phyloP scores from a whole-genome alignment of 768 basidiomycete genomes.

The Lactarius quietus region DNA sequence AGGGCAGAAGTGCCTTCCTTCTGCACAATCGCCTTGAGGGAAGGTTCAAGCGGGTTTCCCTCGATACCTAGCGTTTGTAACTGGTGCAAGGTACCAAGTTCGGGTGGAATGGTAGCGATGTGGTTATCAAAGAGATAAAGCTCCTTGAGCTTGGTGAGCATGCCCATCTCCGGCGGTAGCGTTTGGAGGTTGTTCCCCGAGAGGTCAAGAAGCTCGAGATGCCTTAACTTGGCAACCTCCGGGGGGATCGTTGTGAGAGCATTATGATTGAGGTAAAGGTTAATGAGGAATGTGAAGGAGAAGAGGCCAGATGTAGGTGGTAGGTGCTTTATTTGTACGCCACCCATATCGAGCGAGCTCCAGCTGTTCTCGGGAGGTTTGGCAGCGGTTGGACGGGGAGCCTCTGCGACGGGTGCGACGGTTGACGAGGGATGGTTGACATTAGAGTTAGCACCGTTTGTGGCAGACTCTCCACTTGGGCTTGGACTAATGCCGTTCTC shows the following conservation, averaged over 20 bases:
- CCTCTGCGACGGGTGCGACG: conserved; percentile 66
- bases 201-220: conserved; percentile 86
- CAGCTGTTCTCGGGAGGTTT: conserved; percentile 76
- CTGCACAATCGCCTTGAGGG: conserved; percentile 76
- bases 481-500: conserved; percentile 24
- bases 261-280: conserved; percentile 97
- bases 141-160: conserved; percentile 87
- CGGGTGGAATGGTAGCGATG: conserved; percentile 76
- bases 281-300: conserved; percentile 88
- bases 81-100: conserved; percentile 88
- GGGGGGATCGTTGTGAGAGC: conserved; percentile 72
- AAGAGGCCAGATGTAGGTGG: conserved; percentile 73
- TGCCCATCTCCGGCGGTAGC: conserved; percentile 84
- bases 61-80: conserved; percentile 92
- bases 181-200: conserved; percentile 80
- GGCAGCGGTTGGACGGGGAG: conserved; percentile 57
- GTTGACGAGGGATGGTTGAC: conserved; percentile 72
- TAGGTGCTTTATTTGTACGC: conserved; percentile 88
- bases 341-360: conserved; percentile 95
- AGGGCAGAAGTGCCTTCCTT: conserved; percentile 92
- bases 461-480: conserved; percentile 35
- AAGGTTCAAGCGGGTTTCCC: conserved; percentile 88
- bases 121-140: conserved; percentile 95
- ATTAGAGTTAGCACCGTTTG: conserved; percentile 34
- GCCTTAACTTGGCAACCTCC: conserved; percentile 77